A percentile compares a stretch with the other conserved stretches of the same genome.
Evolutionary conservation across 23 red algal species (phyloP).

Genomic region (Chondrus crispus): DNA sequence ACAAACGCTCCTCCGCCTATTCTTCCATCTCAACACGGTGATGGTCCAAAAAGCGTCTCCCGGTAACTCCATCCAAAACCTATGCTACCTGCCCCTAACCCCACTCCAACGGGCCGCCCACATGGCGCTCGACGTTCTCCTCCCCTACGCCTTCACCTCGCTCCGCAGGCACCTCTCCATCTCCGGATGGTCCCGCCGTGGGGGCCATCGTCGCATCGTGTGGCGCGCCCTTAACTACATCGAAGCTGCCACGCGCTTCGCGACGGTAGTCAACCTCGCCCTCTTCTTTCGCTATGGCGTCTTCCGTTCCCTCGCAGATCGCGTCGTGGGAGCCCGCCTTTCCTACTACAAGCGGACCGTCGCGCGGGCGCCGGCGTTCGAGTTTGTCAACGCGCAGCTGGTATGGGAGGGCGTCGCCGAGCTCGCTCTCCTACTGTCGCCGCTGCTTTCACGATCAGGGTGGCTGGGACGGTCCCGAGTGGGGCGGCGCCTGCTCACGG

Average conservation of each 20-base stretch:
- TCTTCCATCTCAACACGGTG: slow-evolving; percentile 24
- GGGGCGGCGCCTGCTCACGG: neutral
- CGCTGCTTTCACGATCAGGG: neutral
- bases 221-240: neutral
- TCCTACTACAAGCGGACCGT: neutral
- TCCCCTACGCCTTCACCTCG: neutral
- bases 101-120: neutral
- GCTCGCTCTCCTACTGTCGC: neutral
- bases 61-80: slow-evolving; percentile 1
- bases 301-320: neutral
- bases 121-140: neutral
- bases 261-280: neutral
- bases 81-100: neutral
- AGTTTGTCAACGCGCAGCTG: slow-evolving; percentile 20
- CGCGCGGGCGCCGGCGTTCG: neutral
- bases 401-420: slow-evolving; percentile 35
- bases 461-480: neutral
- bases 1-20: slow-evolving; percentile 10
- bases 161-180: too few relatives aligned
- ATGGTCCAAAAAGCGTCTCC: neutral
- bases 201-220: too few relatives aligned
- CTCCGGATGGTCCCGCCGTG: too few relatives aligned
- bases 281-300: slow-evolving; percentile 1
- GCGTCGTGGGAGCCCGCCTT: neutral
- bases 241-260: neutral